Evolutionary conservation across 345 rosid species (phyloP).

Genomic region (Aegle marmelos): DNA sequence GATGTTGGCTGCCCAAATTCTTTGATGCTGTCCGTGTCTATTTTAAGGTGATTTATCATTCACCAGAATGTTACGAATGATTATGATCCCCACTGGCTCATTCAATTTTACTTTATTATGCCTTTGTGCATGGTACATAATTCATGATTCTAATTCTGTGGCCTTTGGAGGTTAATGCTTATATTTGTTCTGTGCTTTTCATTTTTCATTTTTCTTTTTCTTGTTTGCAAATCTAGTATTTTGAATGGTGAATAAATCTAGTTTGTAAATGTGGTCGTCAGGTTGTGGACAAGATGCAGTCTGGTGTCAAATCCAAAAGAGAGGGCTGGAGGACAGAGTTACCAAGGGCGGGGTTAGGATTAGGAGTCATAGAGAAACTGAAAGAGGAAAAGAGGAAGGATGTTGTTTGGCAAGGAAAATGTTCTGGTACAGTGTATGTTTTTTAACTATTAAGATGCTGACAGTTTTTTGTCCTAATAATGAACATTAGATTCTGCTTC

Average conservation of each 20-base stretch:
- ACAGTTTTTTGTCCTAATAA: background rate
- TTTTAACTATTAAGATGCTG: conserved; percentile 16
- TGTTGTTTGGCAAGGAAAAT: conserved; percentile 88
- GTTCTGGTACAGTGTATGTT: conserved; percentile 99
- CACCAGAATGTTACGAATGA: background rate
- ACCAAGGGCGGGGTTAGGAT: conserved; percentile 69
- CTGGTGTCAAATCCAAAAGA: conserved; percentile 70
- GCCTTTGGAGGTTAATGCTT: background rate
- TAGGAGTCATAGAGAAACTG: conserved; percentile 58
- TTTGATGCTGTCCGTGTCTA: background rate
- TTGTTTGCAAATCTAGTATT: background rate
- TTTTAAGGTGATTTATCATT: background rate
- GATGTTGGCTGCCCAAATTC: too few species aligned
- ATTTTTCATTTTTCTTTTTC: background rate
- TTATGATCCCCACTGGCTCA: too few species aligned
- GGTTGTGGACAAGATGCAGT: conserved; percentile 92
- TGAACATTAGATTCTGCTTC: background rate
- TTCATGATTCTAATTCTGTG: background rate
- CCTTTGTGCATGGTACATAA: background rate
- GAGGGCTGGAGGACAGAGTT: conserved; percentile 57
- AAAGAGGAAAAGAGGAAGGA: conserved; percentile 70
- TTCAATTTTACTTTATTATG: background rate
- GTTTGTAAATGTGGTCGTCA: conserved; percentile 24
- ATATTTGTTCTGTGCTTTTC: background rate
- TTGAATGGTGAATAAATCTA: too few species aligned